A percentile compares a stretch with the other conserved stretches of the same genome.
Evolutionary conservation across 2,329 filamentous ascomycete genomes (phyloP).

Genomic region (Macrophomina tecta): DNA sequence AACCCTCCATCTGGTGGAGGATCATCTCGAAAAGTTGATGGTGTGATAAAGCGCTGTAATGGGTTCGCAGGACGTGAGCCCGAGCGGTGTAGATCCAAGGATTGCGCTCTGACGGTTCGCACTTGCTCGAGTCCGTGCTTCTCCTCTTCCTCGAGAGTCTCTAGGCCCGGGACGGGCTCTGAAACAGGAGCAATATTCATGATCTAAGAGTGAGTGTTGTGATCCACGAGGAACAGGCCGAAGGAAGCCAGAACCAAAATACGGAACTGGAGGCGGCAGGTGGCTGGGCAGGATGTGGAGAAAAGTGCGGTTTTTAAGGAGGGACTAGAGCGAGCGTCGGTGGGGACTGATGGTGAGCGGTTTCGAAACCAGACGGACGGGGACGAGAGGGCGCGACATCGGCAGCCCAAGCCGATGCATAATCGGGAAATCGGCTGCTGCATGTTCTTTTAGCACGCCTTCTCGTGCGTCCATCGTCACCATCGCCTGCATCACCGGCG

Average conservation of each 20-base stretch:
- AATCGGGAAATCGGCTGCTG: slow-evolving; percentile 7
- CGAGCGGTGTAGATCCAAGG: neutral
- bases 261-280: neutral
- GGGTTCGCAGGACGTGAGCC: slow-evolving; percentile 2
- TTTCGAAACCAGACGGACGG: neutral
- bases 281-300: neutral
- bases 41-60: slow-evolving; percentile 23
- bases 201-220: neutral
- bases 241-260: neutral
- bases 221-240: neutral
- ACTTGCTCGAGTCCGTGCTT: slow-evolving; percentile 2
- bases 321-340: neutral
- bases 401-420: slow-evolving; percentile 6
- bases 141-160: neutral
- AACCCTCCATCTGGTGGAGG: slow-evolving; percentile 29
- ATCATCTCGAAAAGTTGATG: slow-evolving; percentile 13
- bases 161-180: neutral
- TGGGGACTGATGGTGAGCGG: slow-evolving; percentile 12
- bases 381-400: slow-evolving; percentile 3
- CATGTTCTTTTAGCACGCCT: neutral
- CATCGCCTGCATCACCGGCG: neutral
- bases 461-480: slow-evolving; percentile 1
- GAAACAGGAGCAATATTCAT: slow-evolving; percentile 7
- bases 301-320: slow-evolving; percentile 7
- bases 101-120: neutral